phyloP scores from a whole-genome alignment of 768 basidiomycete genomes.

The Grammothele lineata region DNA sequence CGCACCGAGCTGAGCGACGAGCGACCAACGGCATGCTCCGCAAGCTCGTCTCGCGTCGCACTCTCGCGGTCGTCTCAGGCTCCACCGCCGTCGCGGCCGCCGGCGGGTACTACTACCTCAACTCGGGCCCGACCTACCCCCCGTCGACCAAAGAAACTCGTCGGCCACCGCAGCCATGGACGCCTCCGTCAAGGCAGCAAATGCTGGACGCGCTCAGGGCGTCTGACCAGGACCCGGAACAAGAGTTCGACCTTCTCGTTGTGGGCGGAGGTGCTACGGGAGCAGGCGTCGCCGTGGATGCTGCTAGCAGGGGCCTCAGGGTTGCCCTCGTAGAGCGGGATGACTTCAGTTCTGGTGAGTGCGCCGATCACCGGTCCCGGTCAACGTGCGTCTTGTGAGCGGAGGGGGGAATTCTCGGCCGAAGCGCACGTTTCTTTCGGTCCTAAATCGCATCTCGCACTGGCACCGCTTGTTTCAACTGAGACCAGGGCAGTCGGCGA shows the following conservation, averaged over 20 bases:
- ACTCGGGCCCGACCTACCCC: conserved; percentile 68
- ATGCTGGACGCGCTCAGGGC: conserved; percentile 59
- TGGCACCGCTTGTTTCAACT: no score
- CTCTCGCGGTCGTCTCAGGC: conserved; percentile 48
- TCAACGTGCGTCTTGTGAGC: conserved; percentile 10
- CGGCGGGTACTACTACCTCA: conserved; percentile 67
- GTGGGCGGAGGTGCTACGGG: conserved; percentile 96
- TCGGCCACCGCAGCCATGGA: conserved; percentile 77
- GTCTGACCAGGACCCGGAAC: conserved; percentile 35
- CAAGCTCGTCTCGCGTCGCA: conserved; percentile 43
- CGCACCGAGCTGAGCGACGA: conserved; percentile 10
- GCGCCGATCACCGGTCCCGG: background rate
- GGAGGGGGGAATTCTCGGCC: conserved; percentile 4
- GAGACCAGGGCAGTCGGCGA: no score
- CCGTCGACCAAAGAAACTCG: conserved; percentile 59
- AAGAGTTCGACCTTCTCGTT: conserved; percentile 75
- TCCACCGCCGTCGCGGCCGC: conserved; percentile 51
- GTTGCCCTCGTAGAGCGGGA: conserved; percentile 92
- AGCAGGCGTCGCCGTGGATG: conserved; percentile 94
- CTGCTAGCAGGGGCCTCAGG: conserved; percentile 84
- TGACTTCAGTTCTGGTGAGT: conserved; percentile 81
- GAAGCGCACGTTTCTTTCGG: background rate
- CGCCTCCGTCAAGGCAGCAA: conserved; percentile 62
- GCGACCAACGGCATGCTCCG: conserved; percentile 11
- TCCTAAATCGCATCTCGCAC: background rate